phyloP scores from a whole-genome alignment of 345 rosid species.

The Microthlaspi erraticum region DNA sequence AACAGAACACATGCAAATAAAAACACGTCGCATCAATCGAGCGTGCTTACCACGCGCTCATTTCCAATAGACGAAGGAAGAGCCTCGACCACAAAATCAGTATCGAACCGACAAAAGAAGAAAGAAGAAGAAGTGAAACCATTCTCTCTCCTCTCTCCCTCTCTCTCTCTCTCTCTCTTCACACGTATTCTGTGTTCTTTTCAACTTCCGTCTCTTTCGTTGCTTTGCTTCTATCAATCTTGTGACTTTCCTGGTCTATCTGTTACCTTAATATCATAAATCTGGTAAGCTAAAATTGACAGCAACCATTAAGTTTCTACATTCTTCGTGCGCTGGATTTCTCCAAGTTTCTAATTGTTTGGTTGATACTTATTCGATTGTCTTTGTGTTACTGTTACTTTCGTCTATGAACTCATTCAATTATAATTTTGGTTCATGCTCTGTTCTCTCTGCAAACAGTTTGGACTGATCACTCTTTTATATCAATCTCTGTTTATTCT shows the following conservation, averaged over 20 bases:
- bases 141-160: background rate
- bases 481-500: background rate
- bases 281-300: background rate
- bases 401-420: background rate
- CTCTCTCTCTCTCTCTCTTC: slow-evolving; percentile 12
- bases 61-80: too few relatives aligned
- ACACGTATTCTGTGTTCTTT: slow-evolving; percentile 32
- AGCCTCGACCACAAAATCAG: slow-evolving; percentile 30
- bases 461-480: background rate
- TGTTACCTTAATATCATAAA: background rate
- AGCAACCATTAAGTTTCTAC: background rate
- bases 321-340: background rate
- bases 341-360: slow-evolving; percentile 16
- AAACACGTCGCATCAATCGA: background rate
- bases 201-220: slow-evolving; percentile 38
- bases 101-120: slow-evolving; percentile 28
- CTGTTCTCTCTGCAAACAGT: slow-evolving; percentile 16
- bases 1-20: background rate
- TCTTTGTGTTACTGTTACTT: slow-evolving; percentile 12
- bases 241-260: slow-evolving; percentile 15
- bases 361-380: background rate
- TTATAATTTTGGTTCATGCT: background rate
- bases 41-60: slow-evolving; percentile 2
- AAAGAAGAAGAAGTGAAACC: background rate
- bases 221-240: slow-evolving; percentile 24